Base-by-base conservation (phyloP, 2,329 filamentous ascomycete genomes). In the Pyricularia pennisetigena region DNA sequence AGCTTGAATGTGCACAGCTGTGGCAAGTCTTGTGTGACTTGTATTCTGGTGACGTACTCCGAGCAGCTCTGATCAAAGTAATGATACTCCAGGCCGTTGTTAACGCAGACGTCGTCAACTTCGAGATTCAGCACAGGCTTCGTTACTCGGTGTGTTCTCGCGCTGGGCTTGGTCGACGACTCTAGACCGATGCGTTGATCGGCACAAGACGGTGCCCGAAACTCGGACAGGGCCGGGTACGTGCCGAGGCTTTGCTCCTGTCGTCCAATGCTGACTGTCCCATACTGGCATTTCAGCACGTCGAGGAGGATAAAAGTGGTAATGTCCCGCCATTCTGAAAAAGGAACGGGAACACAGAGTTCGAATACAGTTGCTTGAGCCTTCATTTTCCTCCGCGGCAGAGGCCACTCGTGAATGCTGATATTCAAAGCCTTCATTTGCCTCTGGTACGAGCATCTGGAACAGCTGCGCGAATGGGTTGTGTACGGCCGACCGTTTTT, bases 351-450 rank as follows among this genome's bases (percentile, higher is more conserved):
- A 0, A 80, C 70, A 0, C 71, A 66, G 0, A 88, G 74, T 70
- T 88, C 86, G 66, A 88, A 88, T 0, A 88, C 77, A 0, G 79
- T 78, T 0, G 83, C 77, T 68, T 83, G 81, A 0, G 78, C 78
- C 10, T 77, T 30, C 0, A 69, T 7, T 0, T 63, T 0, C 0
- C 77, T 16, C 0, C 61, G 35, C 0, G 85, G 81, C 0, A 89
- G 75, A 0, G 86, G 86, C 85, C 85, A 88, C 72, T 89, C 86
- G 70, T 86, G 78, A 10, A 85, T 72, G 0, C 59, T 0, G 8
- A 90, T 87, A 0, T 32, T 57, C 0, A 89, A 68, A 0, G 3
- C 2, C 0, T 76, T 63, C 0, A 84, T 83, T 1, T 0, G 7
- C 5, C 3, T 71, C 63, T 0, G 76, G 70, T 0, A 2, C 8